Conservation (phyloP, 768 basidiomycete species). For the Kwoniella mangroviensis region DNA sequence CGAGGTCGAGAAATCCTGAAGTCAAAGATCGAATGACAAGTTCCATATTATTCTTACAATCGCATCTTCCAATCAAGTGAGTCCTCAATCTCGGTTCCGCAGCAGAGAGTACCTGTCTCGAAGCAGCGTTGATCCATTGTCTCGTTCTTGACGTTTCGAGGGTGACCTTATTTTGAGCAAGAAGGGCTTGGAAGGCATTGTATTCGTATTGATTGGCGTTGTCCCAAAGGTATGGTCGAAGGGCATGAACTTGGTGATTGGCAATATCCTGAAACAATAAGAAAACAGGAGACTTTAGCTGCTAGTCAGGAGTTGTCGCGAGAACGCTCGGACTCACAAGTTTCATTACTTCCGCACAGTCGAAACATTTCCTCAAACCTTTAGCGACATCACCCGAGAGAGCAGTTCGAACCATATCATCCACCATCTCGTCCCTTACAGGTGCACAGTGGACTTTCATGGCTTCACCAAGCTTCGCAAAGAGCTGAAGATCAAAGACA, state of each 20-base stretch:
- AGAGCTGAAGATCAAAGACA: conserved; percentile 79
- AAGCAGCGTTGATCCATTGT: conserved; percentile 69
- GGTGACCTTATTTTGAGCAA: conserved; percentile 35
- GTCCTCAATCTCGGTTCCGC: conserved; percentile 49
- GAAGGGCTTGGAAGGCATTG: conserved; percentile 69
- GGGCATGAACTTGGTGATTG: conserved; percentile 88
- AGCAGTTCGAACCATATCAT: conserved; percentile 78
- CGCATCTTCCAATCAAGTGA: conserved; percentile 59
- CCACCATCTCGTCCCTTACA: conserved; percentile 83
- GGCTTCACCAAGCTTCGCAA: conserved; percentile 75
- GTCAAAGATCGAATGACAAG: conserved; percentile 40
- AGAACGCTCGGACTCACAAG: conserved; percentile 66
- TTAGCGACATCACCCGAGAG: conserved; percentile 69
- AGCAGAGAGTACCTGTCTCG: conserved; percentile 23
- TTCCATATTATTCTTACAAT: conserved; percentile 50
- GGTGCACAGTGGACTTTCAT: conserved; percentile 91
- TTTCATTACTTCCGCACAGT: conserved; percentile 94
- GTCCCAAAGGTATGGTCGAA: conserved; percentile 86
- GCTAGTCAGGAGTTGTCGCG: too few relatives aligned
- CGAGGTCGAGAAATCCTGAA: conserved; percentile 62
- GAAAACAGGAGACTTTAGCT: too few relatives aligned
- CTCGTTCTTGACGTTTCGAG: conserved; percentile 61
- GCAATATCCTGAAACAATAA: conserved; percentile 75
- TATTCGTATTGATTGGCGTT: conserved; percentile 80
- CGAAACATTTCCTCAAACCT: conserved; percentile 81